A percentile compares a stretch with the other conserved stretches of the same genome.
These are phyloP conservation scores for Pterula multifida DNA, from an alignment of 1,284 basidiomycete genomes.

Conservation along the genomic window DNA sequence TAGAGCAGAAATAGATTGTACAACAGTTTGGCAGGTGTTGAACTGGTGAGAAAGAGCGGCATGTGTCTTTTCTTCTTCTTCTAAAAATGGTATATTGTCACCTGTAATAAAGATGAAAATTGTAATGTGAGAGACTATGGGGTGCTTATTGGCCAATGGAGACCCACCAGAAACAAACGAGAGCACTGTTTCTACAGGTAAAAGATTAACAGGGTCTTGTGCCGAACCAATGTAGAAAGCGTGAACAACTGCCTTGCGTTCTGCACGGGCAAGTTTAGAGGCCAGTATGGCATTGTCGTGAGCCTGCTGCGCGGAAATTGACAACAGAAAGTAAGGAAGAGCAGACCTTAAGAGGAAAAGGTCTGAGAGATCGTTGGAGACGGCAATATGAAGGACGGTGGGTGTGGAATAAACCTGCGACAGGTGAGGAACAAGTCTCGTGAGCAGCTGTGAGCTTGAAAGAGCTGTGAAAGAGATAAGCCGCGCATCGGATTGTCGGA, in stretches of 20 bases:
- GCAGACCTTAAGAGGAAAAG: constrained; percentile 44
- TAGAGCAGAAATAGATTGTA: constrained; percentile 48
- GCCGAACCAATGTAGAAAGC: constrained; percentile 45
- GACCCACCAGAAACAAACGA: constrained; percentile 44
- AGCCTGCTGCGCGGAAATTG: constrained; percentile 50
- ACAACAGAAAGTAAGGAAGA: constrained; percentile 51
- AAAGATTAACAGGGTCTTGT: constrained; percentile 30
- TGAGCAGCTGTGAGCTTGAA: constrained; percentile 31
- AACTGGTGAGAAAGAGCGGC: constrained; percentile 23
- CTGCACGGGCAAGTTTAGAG: constrained; percentile 47
- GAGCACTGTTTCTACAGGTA: constrained; percentile 43
- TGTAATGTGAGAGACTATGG: constrained; percentile 15
- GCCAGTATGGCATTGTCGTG: constrained; percentile 69
- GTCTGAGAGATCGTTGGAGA: constrained; percentile 42
- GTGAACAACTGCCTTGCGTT: constrained; percentile 65
- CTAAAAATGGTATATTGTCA: constrained; percentile 6
- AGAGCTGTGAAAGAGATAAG: constrained; percentile 43
- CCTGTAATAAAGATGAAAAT: not conserved
- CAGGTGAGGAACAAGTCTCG: constrained; percentile 45
- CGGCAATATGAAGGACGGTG: constrained; percentile 40
- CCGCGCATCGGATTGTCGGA: constrained; percentile 24
- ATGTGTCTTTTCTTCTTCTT: constrained; percentile 6
- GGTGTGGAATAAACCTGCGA: constrained; percentile 40
- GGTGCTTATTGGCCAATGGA: no score
- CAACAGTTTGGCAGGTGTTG: constrained; percentile 51